Conservation (phyloP, 2,329 filamentous ascomycete species). For the Dothideomycetes sp. region DNA sequence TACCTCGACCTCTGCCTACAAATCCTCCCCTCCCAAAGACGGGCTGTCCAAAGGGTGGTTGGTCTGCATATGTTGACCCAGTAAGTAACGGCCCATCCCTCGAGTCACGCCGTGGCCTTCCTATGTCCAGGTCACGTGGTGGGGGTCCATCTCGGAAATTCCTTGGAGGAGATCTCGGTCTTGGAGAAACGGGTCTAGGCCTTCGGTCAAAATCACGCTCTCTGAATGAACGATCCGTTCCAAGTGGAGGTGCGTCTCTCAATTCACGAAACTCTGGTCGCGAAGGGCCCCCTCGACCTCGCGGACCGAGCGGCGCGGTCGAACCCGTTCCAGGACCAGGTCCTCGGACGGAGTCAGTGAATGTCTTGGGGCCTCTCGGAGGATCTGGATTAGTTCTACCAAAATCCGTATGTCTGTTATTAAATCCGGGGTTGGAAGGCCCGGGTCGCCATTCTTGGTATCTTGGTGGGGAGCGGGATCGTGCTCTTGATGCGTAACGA, state of each 20-base stretch:
- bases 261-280: constrained; percentile 51
- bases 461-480: constrained; percentile 61
- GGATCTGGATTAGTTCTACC: constrained; percentile 41
- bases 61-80: constrained; percentile 60
- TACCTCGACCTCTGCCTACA: constrained; percentile 37
- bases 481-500: constrained; percentile 42
- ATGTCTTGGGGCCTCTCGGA: constrained; percentile 70
- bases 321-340: constrained; percentile 17
- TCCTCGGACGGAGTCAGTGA: constrained; percentile 49
- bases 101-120: constrained; percentile 56
- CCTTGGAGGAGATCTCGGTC: constrained; percentile 53
- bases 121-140: constrained; percentile 54
- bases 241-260: constrained; percentile 45
- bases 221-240: constrained; percentile 49
- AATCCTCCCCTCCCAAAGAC: constrained; percentile 45
- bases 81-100: constrained; percentile 64
- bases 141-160: constrained; percentile 49
- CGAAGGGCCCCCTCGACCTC: constrained; percentile 49
- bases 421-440: constrained; percentile 21
- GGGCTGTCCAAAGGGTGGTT: constrained; percentile 44
- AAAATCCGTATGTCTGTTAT: constrained; percentile 16
- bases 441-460: constrained; percentile 63
- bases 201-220: constrained; percentile 42
- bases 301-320: constrained; percentile 34
- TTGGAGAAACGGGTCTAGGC: constrained; percentile 49